phyloP scores from a whole-genome alignment of 1,284 basidiomycete genomes.

The Omphalotus olearius region DNA sequence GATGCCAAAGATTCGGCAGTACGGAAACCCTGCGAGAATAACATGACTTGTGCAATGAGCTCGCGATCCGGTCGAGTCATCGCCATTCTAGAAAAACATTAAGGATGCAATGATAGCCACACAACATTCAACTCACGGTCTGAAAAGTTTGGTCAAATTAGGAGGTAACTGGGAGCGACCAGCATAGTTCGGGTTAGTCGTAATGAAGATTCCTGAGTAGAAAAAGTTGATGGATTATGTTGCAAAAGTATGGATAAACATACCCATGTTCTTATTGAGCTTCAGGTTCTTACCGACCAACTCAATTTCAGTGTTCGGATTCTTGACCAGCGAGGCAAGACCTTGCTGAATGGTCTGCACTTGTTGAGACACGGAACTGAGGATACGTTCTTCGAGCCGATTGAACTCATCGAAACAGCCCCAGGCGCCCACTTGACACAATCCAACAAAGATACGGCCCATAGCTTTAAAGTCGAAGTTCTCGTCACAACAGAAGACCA shows the following conservation, averaged over 20 bases:
- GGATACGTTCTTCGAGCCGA: constrained; percentile 94
- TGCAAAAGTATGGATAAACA: constrained; percentile 13
- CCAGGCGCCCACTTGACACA: constrained; percentile 99
- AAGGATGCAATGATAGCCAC: background rate
- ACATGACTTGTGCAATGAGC: constrained; percentile 98
- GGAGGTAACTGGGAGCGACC: constrained; percentile 96
- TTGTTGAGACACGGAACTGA: constrained; percentile 98
- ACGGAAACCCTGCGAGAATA: constrained; percentile 99
- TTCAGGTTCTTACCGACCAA: constrained; percentile 93
- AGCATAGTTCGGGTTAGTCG: constrained; percentile 98
- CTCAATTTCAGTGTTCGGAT: constrained; percentile 88
- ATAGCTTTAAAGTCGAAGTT: constrained; percentile 99
- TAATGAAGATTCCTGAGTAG: constrained; percentile 83
- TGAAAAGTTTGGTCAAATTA: constrained; percentile 93
- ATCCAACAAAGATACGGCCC: constrained; percentile 98
- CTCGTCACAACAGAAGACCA: constrained; percentile 99
- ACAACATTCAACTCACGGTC: constrained; percentile 58
- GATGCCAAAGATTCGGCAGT: constrained; percentile 94
- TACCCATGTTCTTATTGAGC: constrained; percentile 92
- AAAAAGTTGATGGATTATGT: constrained; percentile 11
- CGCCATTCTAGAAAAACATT: constrained; percentile 72
- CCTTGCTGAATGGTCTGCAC: constrained; percentile 99
- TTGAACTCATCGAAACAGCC: constrained; percentile 99
- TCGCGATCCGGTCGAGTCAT: constrained; percentile 99
- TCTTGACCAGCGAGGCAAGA: constrained; percentile 73